These are phyloP conservation scores for Xylariaceae sp. DNA, from an alignment of 2,329 filamentous ascomycete genomes.

Conservation along the genomic window DNA sequence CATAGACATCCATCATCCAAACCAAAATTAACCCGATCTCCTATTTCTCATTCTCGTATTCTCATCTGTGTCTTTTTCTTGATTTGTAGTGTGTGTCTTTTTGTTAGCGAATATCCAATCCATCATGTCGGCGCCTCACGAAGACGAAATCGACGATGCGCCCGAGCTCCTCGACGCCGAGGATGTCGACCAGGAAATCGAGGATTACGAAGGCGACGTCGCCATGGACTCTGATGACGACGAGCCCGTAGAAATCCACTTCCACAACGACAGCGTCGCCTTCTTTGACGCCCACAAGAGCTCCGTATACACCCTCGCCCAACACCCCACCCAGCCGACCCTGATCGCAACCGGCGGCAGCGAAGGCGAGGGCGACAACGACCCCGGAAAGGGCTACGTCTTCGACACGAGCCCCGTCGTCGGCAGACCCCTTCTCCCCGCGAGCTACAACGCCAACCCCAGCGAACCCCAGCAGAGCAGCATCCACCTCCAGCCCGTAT, in stretches of 20 bases:
- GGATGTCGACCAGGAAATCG: slow-evolving; percentile 69
- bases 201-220: slow-evolving; percentile 58
- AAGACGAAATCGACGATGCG: slow-evolving; percentile 48
- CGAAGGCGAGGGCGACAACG: slow-evolving; percentile 53
- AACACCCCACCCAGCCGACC: slow-evolving; percentile 73
- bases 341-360: slow-evolving; percentile 83
- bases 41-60: not conserved
- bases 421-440: slow-evolving; percentile 64
- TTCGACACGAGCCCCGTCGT: slow-evolving; percentile 66
- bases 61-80: not conserved
- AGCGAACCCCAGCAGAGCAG: slow-evolving; percentile 48
- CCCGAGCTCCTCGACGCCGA: slow-evolving; percentile 70
- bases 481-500: slow-evolving; percentile 58
- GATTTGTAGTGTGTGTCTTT: not conserved
- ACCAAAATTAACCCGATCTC: not conserved
- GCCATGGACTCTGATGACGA: slow-evolving; percentile 77
- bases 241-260: slow-evolving; percentile 63
- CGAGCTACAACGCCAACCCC: slow-evolving; percentile 66
- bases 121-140: slow-evolving; percentile 35
- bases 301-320: slow-evolving; percentile 90
- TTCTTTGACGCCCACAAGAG: slow-evolving; percentile 90
- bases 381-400: slow-evolving; percentile 76
- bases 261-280: slow-evolving; percentile 88
- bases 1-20: slow-evolving; percentile 10
- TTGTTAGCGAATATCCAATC: not conserved